Base-by-base conservation (phyloP, 768 basidiomycete genomes). In the Psilocybe azurescens region DNA sequence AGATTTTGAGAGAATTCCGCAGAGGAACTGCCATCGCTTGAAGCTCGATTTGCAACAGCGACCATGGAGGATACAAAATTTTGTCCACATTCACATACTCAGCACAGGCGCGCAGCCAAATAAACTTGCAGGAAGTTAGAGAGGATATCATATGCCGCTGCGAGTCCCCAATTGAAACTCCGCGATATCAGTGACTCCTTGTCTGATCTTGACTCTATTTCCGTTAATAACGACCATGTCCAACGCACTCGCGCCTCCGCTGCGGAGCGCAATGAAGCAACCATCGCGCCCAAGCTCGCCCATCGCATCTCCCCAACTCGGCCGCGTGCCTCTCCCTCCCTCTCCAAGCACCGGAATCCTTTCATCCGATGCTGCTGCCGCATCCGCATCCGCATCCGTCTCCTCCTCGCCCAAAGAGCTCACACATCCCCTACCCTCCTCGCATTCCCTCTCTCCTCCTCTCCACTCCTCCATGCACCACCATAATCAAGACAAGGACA, bases 221-320 rank as follows among this genome's bases (percentile, higher is more conserved):
- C 20, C 28, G 33, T 36, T 36, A 36, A 56, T 14, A 29, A 48
- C 24, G 11, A 30, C 29, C 46, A 56, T 56, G 60, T 55, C 60
- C 32, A 55, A 38, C 36, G 33, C 53, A 1, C 58, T 60, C 18
- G 39, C 20, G 5, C 58, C 62, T 16, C 67, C 65, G 10, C 50
- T 72, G 28, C 62, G 71, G 38, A 71, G 70, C 46, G 72, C 72
- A n/a, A 47, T 73, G 59, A 73, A 73, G 53, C 67, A 70, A 51
- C 48, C 68, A 11, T 73, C 72, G n/a, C 65, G 72, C 16, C 72
- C 72, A 28, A 66, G 56, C 39, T 62, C 61, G 1, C 57, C 61
- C 4, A 24, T 53, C 0, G 48, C 41, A 10, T 29, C 16, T 3
- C 38, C 49, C 6, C 2, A 7, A 29, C 30, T 11, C 36, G n/a